These are phyloP conservation scores for Solanum corneliomulleri DNA, from an alignment of 257 asterid genomes.

Conservation along the genomic window DNA sequence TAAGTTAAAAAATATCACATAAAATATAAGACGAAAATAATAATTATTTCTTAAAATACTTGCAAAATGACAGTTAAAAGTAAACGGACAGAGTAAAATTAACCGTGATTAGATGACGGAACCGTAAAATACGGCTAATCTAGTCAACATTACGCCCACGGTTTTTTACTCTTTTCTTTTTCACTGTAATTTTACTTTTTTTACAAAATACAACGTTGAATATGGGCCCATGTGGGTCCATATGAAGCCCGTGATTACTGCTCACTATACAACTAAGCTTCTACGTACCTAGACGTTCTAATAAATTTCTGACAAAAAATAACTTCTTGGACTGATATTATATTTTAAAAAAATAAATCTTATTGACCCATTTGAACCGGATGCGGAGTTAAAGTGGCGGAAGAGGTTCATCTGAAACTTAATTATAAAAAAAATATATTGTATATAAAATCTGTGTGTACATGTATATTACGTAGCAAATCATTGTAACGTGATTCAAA, in stretches of 20 bases:
- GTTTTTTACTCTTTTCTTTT: background rate
- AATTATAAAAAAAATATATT: accelerated
- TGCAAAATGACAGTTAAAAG: too few relatives aligned
- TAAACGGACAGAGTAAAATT: too few relatives aligned
- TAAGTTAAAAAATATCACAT: too few relatives aligned
- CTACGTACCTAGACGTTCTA: conserved; percentile 17
- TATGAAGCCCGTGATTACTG: background rate
- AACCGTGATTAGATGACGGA: background rate
- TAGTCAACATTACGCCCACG: background rate
- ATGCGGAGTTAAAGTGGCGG: accelerated
- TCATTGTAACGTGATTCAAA: accelerated
- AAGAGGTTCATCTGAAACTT: background rate
- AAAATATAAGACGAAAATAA: too few relatives aligned
- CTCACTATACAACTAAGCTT: conserved; percentile 7
- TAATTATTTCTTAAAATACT: too few relatives aligned
- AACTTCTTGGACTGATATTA: background rate
- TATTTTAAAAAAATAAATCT: background rate
- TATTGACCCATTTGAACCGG: background rate
- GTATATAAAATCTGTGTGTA: background rate
- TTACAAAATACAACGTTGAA: background rate
- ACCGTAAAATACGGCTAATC: background rate
- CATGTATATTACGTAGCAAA: too few relatives aligned
- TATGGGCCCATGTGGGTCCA: background rate
- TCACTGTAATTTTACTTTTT: background rate
- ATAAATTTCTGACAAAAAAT: background rate